phyloP scores from a whole-genome alignment of 176 grass and related monocot genomes.

The Paspalum notatum region DNA sequence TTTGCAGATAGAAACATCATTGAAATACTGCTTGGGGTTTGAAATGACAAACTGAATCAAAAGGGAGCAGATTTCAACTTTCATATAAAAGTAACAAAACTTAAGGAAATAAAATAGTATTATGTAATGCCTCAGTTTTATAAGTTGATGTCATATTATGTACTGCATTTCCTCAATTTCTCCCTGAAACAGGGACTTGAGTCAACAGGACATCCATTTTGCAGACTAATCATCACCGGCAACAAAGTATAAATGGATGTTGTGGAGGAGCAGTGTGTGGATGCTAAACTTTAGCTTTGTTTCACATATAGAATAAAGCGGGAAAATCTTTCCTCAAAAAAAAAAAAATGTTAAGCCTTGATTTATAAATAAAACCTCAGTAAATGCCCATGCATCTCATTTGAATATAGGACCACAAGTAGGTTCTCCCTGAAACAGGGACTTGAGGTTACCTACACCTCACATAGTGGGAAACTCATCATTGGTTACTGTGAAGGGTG shows the following conservation, averaged over 20 bases:
- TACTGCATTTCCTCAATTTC: conserved; percentile 50
- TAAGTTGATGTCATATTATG: conserved; percentile 42
- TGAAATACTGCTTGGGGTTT: neutral
- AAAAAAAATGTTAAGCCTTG: neutral
- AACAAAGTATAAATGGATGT: neutral
- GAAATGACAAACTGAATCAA: neutral
- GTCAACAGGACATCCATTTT: conserved; percentile 56
- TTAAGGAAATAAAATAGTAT: neutral
- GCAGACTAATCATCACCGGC: conserved; percentile 52
- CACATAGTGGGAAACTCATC: neutral
- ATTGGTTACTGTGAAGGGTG: neutral
- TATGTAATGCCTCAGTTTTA: conserved; percentile 29
- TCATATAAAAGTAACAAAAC: neutral
- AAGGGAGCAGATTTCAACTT: neutral
- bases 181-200: conserved; percentile 57
- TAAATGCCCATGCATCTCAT: conserved; percentile 23
- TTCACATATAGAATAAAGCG: too few species aligned
- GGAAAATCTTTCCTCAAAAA: neutral
- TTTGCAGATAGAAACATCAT: conserved; percentile 63
- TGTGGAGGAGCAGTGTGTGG: too few species aligned
- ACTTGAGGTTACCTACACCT: conserved; percentile 28
- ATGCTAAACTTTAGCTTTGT: too few species aligned
- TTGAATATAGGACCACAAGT: conserved; percentile 32
- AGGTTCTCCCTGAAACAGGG: conserved; percentile 42
- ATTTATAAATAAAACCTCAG: neutral